These are phyloP conservation scores for Penicillium paradoxum DNA, from an alignment of 495 filamentous ascomycete species.

Conservation along the genomic window DNA sequence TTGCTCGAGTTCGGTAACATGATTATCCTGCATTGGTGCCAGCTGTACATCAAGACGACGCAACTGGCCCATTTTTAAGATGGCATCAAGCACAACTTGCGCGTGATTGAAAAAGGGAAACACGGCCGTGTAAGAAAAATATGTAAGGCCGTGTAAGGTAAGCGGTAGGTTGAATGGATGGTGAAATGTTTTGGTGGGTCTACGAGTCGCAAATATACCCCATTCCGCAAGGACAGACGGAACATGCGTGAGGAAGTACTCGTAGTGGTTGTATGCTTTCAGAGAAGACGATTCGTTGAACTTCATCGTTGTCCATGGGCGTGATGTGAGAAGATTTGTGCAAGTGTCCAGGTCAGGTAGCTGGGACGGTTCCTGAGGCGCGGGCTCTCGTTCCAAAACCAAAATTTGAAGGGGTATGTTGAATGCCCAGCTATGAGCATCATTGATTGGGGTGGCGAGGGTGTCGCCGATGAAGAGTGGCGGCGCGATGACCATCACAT, in stretches of 20 bases:
- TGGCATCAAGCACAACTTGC: constrained; percentile 28
- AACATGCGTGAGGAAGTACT: constrained; percentile 37
- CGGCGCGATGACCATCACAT: constrained; percentile 33
- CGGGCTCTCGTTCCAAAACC: constrained; percentile 20
- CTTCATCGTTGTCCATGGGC: constrained; percentile 31
- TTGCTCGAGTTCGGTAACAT: constrained; percentile 33
- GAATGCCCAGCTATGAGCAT: constrained; percentile 40
- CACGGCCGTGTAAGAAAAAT: constrained; percentile 38
- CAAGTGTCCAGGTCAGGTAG: constrained; percentile 9
- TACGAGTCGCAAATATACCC: constrained; percentile 14
- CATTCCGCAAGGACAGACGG: constrained; percentile 35
- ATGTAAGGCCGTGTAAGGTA: constrained; percentile 21
- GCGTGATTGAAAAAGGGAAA: constrained; percentile 46
- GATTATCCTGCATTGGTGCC: constrained; percentile 28
- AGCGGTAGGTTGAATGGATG: not conserved
- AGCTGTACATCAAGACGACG: constrained; percentile 29
- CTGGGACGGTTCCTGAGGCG: not conserved
- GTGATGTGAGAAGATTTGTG: constrained; percentile 18
- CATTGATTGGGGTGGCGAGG: constrained; percentile 24
- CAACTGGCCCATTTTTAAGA: constrained; percentile 28
- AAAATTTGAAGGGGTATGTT: constrained; percentile 33
- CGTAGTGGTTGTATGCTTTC: constrained; percentile 41
- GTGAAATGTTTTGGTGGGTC: not conserved
- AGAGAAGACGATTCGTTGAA: constrained; percentile 42
- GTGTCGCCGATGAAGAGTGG: constrained; percentile 30